Conservation (phyloP, 2,329 filamentous ascomycete species). For the Pestalotiopsis sp. region DNA sequence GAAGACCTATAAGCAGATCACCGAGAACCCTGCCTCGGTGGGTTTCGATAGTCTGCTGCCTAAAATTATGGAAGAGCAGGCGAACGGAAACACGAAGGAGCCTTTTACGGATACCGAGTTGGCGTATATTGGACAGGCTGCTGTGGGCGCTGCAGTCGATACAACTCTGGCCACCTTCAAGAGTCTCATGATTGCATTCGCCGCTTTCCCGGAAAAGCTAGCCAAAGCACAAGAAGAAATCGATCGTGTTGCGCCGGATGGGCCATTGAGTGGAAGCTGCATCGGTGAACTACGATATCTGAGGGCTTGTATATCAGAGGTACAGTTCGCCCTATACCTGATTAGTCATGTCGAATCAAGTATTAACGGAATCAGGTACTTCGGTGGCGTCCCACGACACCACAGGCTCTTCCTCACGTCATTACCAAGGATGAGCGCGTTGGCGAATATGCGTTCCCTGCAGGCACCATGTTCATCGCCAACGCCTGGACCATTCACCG, state of each 20-base stretch:
- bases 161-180: constrained; percentile 10
- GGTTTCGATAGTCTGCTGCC: constrained; percentile 10
- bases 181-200: constrained; percentile 12
- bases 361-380: background rate
- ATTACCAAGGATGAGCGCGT: constrained; percentile 5
- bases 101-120: constrained; percentile 13
- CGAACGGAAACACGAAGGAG: background rate
- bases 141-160: constrained; percentile 9
- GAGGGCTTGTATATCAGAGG: constrained; percentile 8
- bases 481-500: constrained; percentile 12
- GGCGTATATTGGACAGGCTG: constrained; percentile 9
- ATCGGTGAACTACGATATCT: constrained; percentile 1
- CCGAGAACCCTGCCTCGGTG: constrained; percentile 3
- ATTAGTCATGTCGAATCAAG: background rate
- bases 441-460: background rate
- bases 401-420: constrained; percentile 5
- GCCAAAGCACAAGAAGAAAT: constrained; percentile 3
- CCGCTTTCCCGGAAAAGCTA: constrained; percentile 7
- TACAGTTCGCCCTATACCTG: background rate
- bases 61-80: constrained; percentile 11
- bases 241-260: background rate
- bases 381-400: constrained; percentile 1
- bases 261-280: background rate
- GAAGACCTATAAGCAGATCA: background rate
- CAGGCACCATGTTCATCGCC: constrained; percentile 2